Base-by-base conservation (phyloP, 352 stramenopile genomes). In the Lagenidium giganteum region DNA sequence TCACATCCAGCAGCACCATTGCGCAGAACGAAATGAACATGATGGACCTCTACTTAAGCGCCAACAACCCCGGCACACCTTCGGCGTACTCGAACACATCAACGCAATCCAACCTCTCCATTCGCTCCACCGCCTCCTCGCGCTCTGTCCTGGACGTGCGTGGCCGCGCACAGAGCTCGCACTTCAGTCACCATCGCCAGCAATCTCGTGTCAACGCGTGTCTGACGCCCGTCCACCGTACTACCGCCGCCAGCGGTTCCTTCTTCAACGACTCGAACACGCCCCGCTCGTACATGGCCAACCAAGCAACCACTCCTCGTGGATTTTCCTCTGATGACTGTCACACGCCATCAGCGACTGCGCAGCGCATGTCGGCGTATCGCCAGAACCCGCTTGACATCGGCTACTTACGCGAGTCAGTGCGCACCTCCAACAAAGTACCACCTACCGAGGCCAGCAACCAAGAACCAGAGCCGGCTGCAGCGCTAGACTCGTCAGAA, bases 21-120 rank as follows among this genome's bases (percentile, higher is more conserved):
- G 80, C 74, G 24, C 77, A 88, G 53, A 92, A 89, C 42, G 80
- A 92, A 40, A 88, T 88, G 76, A 87, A 86, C 55, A 58, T 91
- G 46, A 83, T 84, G 64, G 80, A 92, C 42, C 58, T 89, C 21
- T 92, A 89, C 46, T 62, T 85, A 50, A 81, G 64, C 54, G 64
- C 57, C 21, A 70, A 64, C 35, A 66, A 66, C 18, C 69, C 80
- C 6, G 64, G 70, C 42, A 89, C 74, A 6, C 80, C 77, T 1
- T 88, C 74, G 4, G 80, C 68, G 14, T 92, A 87, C 58, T 92
- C 80, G 4, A 80, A 73, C 35, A 66, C 74, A 3, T 92, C 80
- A 29, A 75, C 64, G 17, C 69, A 82, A 33, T 89, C 77, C 17
- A 89, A 88, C 48, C 48, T 89, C 17, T 92, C 80, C 12, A 88